Percentiles rank a stretch among this genome's conserved stretches.
Evolutionary conservation across 1,284 basidiomycete species (phyloP).

Genomic region (Puccinia horiana): DNA sequence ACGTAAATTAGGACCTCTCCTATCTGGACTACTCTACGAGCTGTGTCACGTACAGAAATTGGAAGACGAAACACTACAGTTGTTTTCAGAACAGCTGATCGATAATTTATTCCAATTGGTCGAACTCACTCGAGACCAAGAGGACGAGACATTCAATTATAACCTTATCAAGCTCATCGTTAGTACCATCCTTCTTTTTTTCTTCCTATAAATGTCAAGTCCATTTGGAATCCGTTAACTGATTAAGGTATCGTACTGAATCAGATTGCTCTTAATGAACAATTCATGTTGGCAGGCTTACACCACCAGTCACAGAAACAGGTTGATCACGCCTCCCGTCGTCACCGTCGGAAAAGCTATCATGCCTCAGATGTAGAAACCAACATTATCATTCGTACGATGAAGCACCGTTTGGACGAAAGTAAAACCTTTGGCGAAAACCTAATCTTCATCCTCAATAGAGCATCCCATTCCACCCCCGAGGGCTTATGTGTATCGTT

Average conservation of each 20-base stretch:
- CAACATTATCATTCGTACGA: slow-evolving; percentile 79
- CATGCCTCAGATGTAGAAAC: not conserved
- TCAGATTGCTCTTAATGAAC: slow-evolving; percentile 78
- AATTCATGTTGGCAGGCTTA: slow-evolving; percentile 84
- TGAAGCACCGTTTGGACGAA: slow-evolving; percentile 77
- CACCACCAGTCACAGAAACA: slow-evolving; percentile 48
- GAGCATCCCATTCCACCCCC: slow-evolving; percentile 71
- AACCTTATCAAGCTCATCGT: slow-evolving; percentile 89
- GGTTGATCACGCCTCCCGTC: not conserved
- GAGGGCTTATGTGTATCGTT: slow-evolving; percentile 94
- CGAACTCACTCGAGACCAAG: slow-evolving; percentile 81
- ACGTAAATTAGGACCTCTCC: slow-evolving; percentile 28
- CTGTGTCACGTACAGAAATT: slow-evolving; percentile 85
- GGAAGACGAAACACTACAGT: slow-evolving; percentile 66
- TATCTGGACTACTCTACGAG: slow-evolving; percentile 71
- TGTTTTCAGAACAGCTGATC: slow-evolving; percentile 81
- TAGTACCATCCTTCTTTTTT: not conserved
- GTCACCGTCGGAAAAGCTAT: slow-evolving; percentile 5
- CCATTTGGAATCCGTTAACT: slow-evolving; percentile 13
- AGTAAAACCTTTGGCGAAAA: slow-evolving; percentile 97
- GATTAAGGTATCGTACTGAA: slow-evolving; percentile 8
- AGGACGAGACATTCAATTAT: slow-evolving; percentile 91
- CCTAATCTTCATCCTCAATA: slow-evolving; percentile 97
- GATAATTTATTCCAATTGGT: slow-evolving; percentile 89
- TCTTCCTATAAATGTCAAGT: not conserved